Percentiles rank a stretch among this genome's conserved stretches.
phyloP scores from a whole-genome alignment of 2,329 filamentous ascomycete genomes.

The Cercospora nicotianae region DNA sequence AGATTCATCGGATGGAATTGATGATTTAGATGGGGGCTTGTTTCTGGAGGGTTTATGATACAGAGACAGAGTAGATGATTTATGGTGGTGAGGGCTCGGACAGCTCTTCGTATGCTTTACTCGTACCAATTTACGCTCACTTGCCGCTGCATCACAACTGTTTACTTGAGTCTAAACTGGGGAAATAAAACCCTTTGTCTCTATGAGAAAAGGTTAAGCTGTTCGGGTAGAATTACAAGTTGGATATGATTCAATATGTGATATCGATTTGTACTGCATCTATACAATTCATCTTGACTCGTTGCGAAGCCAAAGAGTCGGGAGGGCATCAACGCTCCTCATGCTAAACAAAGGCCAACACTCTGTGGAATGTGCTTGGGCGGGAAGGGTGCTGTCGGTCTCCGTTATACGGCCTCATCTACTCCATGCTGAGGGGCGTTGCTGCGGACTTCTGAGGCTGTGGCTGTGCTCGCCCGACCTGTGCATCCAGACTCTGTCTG shows the following conservation, averaged over 20 bases:
- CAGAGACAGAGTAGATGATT: too few species aligned
- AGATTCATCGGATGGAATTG: slow-evolving; percentile 11
- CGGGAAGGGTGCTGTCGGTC: neutral
- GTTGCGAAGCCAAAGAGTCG: neutral
- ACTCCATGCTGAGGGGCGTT: neutral
- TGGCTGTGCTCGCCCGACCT: neutral
- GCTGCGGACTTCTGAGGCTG: neutral
- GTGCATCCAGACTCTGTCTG: neutral
- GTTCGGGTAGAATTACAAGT: too few species aligned
- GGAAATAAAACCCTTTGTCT: too few species aligned
- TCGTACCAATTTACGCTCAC: too few species aligned
- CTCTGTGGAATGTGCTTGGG: neutral
- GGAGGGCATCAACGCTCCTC: neutral
- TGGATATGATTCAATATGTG: too few species aligned
- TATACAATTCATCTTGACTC: neutral
- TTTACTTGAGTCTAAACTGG: too few species aligned
- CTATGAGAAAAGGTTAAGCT: too few species aligned
- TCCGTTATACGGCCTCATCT: neutral
- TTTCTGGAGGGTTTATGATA: neutral
- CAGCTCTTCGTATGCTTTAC: too few species aligned
- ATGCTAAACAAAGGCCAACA: neutral
- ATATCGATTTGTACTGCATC: neutral
- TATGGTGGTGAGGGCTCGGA: too few species aligned
- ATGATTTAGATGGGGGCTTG: slow-evolving; percentile 8
- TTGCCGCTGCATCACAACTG: too few species aligned